A percentile compares a stretch with the other conserved stretches of the same genome.
Evolutionary conservation across 108 stramenopile species (phyloP).

Genomic region (Nannochloropsis granulata): DNA sequence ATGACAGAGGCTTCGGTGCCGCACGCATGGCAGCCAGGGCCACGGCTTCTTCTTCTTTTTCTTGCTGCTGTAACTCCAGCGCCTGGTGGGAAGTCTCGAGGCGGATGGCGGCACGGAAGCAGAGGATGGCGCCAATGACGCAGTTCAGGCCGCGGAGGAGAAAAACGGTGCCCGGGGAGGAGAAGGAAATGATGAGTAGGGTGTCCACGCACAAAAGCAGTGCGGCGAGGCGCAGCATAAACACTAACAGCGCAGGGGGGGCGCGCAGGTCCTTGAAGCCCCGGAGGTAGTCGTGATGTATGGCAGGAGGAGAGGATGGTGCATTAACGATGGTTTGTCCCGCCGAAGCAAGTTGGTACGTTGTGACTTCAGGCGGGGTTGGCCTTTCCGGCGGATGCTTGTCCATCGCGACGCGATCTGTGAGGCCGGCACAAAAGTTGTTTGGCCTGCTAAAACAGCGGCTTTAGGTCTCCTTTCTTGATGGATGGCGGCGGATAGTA

Average conservation of each 20-base stretch:
- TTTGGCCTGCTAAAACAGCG: no score
- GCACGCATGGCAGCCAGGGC: neutral
- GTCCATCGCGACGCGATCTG: no score
- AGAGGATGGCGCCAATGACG: neutral
- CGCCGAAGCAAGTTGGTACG: no score
- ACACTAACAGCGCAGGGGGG: neutral
- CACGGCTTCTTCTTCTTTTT: neutral
- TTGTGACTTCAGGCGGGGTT: no score
- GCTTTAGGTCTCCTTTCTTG: no score
- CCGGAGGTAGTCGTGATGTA: no score
- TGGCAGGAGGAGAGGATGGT: no score
- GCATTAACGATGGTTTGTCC: no score
- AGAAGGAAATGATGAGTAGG: neutral
- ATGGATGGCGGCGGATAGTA: no score
- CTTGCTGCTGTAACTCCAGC: neutral
- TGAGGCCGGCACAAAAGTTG: no score
- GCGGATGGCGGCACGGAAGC: neutral
- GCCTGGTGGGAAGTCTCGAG: neutral
- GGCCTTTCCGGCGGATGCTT: no score
- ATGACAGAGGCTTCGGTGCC: neutral
- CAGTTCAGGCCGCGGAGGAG: neutral
- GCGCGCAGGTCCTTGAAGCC: neutral
- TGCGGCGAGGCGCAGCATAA: neutral
- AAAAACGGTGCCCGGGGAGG: neutral
- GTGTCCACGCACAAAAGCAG: neutral